Evolutionary conservation across 2,329 filamentous ascomycete genomes (phyloP).

Genomic region (Colletotrichum sp.): DNA sequence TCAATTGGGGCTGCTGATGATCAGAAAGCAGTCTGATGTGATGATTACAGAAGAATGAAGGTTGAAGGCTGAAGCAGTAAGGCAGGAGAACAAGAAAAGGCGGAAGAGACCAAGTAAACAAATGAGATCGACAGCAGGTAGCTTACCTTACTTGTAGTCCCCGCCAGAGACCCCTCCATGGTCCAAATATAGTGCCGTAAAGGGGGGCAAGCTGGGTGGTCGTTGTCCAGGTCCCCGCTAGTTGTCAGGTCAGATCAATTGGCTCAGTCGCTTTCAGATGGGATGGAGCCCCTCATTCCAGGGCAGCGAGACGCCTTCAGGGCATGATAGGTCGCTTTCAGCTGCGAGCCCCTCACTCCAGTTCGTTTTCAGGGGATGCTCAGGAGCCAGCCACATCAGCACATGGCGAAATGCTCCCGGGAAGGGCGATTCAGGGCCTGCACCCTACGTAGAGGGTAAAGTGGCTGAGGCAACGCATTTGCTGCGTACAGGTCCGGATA

Average conservation of each 20-base stretch:
- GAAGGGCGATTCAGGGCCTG: background rate
- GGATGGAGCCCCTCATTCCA: constrained; percentile 13
- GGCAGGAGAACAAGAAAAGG: background rate
- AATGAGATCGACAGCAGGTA: background rate
- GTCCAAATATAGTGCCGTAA: constrained; percentile 18
- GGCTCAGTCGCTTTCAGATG: constrained; percentile 11
- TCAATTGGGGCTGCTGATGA: background rate
- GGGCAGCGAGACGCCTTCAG: constrained; percentile 7
- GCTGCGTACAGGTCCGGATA: constrained; percentile 2
- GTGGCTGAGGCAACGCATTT: background rate
- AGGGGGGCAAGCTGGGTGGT: constrained; percentile 10
- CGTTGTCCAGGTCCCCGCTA: constrained; percentile 12
- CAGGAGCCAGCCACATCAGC: constrained; percentile 8
- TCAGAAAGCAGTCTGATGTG: background rate
- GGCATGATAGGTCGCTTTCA: constrained; percentile 17
- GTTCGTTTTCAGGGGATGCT: constrained; percentile 7
- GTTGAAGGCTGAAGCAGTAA: background rate
- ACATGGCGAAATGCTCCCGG: background rate
- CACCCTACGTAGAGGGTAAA: background rate
- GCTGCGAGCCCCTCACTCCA: constrained; percentile 11
- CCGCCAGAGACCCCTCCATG: constrained; percentile 17
- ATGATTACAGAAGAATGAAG: background rate
- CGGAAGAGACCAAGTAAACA: constrained; percentile 9
- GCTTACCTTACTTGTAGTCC: constrained; percentile 21
- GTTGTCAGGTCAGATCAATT: constrained; percentile 12